Conservation (phyloP, 2,329 filamentous ascomycete genomes). For the Sporothrix pallida region DNA sequence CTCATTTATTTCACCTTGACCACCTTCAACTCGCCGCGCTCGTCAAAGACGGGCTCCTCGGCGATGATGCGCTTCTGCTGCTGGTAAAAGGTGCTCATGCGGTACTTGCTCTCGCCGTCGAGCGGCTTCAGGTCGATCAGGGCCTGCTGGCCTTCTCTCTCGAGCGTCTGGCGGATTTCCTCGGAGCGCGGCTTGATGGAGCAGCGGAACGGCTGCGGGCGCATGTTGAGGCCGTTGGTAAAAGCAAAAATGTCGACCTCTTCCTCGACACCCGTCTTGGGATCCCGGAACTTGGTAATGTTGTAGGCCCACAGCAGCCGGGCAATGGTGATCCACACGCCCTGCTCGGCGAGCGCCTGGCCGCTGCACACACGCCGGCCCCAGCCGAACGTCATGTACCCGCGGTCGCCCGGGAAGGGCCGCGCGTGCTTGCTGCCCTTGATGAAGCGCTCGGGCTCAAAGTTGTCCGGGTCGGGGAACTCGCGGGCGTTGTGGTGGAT, state of each 20-base stretch:
- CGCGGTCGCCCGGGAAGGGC: conserved; percentile 56
- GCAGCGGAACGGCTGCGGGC: conserved; percentile 61
- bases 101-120: conserved; percentile 62
- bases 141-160: conserved; percentile 59
- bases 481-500: conserved; percentile 55
- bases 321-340: conserved; percentile 63
- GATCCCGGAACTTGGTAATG: conserved; percentile 50
- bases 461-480: conserved; percentile 54
- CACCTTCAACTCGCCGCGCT: conserved; percentile 41
- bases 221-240: conserved; percentile 62
- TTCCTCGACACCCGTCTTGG: conserved; percentile 47
- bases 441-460: conserved; percentile 52
- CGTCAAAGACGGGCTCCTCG: conserved; percentile 42
- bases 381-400: conserved; percentile 64
- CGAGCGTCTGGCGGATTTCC: conserved; percentile 56
- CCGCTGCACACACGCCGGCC: conserved; percentile 61
- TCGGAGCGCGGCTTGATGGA: conserved; percentile 57
- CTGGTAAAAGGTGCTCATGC: conserved; percentile 60
- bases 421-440: conserved; percentile 48
- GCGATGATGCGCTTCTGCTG: conserved; percentile 41
- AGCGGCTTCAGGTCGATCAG: conserved; percentile 58
- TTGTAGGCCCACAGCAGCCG: conserved; percentile 64
- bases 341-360: conserved; percentile 63
- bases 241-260: conserved; percentile 63
- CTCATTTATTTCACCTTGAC: conserved; percentile 38